Conservation (phyloP, 75 land plant species). For the Picea glauca region DNA sequence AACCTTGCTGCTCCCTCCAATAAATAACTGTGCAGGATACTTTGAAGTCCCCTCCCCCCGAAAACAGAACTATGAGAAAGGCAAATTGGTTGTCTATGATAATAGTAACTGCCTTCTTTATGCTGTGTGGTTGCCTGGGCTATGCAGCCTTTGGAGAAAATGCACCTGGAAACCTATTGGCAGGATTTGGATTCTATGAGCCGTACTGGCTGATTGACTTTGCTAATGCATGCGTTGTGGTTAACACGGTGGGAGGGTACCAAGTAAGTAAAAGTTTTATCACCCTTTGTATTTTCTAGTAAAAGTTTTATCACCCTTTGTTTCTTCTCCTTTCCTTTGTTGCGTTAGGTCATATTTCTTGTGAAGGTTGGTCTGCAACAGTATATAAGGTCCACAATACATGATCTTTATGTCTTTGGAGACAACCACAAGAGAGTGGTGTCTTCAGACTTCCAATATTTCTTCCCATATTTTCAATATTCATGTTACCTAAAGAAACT, state of each 20-base stretch:
- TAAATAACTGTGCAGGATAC: conserved; percentile 50
- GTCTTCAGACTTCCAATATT: too few species aligned
- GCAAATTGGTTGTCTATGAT: conserved; percentile 41
- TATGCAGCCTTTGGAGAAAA: conserved; percentile 79
- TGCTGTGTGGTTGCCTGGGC: conserved; percentile 69
- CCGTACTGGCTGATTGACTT: conserved; percentile 74
- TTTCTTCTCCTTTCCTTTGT: background rate
- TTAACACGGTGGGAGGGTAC: conserved; percentile 72
- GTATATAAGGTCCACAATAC: background rate
- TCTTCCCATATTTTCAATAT: too few species aligned
- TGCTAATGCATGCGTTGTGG: conserved; percentile 70
- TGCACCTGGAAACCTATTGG: conserved; percentile 70
- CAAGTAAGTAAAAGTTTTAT: conserved; percentile 27
- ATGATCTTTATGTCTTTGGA: background rate
- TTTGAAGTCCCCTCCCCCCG: conserved; percentile 64
- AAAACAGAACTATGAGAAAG: conserved; percentile 66
- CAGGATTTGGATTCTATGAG: conserved; percentile 68
- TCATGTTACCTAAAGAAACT: too few species aligned
- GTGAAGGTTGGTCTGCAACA: background rate
- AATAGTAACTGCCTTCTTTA: conserved; percentile 58
- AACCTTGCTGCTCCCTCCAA: background rate
- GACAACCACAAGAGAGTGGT: too few species aligned
- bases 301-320: background rate
- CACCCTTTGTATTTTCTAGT: background rate
- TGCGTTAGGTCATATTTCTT: too few species aligned